These are phyloP conservation scores for Microdochium paspali DNA, from an alignment of 2,329 filamentous ascomycete species.

Conservation along the genomic window DNA sequence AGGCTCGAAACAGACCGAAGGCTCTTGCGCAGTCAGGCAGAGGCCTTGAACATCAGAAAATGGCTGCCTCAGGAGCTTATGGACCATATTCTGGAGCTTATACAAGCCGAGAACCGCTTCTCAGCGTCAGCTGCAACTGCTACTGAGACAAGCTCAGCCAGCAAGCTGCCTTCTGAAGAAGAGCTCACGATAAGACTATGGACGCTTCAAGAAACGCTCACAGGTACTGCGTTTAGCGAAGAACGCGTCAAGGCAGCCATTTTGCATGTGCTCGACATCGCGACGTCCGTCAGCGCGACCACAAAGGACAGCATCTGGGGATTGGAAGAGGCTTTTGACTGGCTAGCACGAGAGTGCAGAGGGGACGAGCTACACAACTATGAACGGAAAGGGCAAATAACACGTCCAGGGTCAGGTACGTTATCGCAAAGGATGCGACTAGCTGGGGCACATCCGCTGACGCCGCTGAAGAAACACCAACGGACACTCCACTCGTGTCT, in stretches of 20 bases:
- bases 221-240: conserved; percentile 57
- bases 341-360: conserved; percentile 72
- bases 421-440: neutral
- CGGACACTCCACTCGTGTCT: conserved; percentile 39
- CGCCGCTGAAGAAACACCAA: conserved; percentile 30
- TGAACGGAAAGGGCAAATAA: conserved; percentile 35
- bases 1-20: conserved; percentile 81
- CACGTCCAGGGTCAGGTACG: conserved; percentile 25
- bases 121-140: conserved; percentile 37
- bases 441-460: neutral
- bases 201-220: conserved; percentile 69
- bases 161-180: conserved; percentile 60
- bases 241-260: conserved; percentile 55
- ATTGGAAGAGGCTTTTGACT: conserved; percentile 79
- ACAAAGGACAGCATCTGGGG: conserved; percentile 70
- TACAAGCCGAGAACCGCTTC: conserved; percentile 55
- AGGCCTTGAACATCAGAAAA: conserved; percentile 59
- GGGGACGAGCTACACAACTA: conserved; percentile 65
- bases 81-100: conserved; percentile 66
- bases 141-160: conserved; percentile 28
- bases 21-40: conserved; percentile 69
- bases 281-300: conserved; percentile 46
- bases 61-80: conserved; percentile 77
- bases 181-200: conserved; percentile 73
- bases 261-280: conserved; percentile 57